Evolutionary conservation across 139 green algal species (phyloP).

Genomic region (Picochlorum sp.): DNA sequence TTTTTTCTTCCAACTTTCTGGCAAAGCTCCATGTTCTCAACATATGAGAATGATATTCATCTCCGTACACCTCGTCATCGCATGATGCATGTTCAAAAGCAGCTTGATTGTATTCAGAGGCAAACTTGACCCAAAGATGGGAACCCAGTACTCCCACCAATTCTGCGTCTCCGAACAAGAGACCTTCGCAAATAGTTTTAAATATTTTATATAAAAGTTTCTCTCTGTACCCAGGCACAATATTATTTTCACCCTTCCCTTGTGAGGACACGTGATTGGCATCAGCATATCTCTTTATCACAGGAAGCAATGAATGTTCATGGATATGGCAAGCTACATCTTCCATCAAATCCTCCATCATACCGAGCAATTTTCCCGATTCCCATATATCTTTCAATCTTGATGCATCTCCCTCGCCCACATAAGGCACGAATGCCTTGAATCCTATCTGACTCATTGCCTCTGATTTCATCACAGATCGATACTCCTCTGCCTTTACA

Average conservation of each 20-base stretch:
- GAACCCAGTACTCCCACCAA: slow-evolving; percentile 6
- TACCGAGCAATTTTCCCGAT: too few species aligned
- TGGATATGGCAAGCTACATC: too few species aligned
- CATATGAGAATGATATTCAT: slow-evolving; percentile 1
- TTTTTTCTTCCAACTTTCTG: slow-evolving; percentile 22
- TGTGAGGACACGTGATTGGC: too few species aligned
- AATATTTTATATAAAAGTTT: not conserved
- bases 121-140: not conserved
- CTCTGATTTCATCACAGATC: too few species aligned
- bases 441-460: not conserved
- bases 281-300: too few species aligned
- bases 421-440: not conserved
- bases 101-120: not conserved
- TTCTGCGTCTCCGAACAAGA: not conserved
- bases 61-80: too few species aligned
- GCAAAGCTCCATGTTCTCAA: slow-evolving; percentile 7
- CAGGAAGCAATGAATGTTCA: too few species aligned
- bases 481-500: too few species aligned
- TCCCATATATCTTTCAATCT: too few species aligned
- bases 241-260: not conserved
- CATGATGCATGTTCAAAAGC: not conserved
- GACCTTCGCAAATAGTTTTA: slow-evolving; percentile 3
- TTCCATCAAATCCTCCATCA: too few species aligned
- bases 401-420: not conserved
- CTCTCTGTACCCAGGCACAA: not conserved